Evolutionary conservation across 2,329 filamentous ascomycete genomes (phyloP).

Genomic region (Fusarium caatingaense): DNA sequence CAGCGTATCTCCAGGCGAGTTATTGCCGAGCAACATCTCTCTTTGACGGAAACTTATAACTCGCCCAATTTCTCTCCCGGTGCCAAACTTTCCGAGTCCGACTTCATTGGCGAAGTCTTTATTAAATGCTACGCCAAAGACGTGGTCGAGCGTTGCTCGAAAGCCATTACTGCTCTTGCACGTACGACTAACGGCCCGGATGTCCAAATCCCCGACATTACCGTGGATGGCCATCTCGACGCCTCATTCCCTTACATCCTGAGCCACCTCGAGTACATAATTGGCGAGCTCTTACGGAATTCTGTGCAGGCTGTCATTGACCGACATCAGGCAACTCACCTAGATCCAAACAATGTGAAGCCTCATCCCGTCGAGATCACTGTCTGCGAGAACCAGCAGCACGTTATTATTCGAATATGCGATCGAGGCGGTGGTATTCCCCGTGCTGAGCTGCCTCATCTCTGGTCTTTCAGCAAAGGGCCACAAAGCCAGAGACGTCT

Average conservation of each 20-base stretch:
- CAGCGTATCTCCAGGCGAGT: conserved; percentile 94
- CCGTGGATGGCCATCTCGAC: conserved; percentile 83
- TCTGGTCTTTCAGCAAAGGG: conserved; percentile 98
- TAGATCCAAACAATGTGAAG: conserved; percentile 42
- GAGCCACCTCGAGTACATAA: conserved; percentile 95
- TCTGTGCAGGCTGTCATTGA: conserved; percentile 94
- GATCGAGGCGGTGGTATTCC: conserved; percentile 95
- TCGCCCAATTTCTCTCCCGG: conserved; percentile 90
- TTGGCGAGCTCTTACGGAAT: conserved; percentile 94
- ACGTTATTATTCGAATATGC: conserved; percentile 95
- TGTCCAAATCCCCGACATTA: conserved; percentile 81
- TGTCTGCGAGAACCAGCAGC: conserved; percentile 91
- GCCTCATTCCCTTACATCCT: conserved; percentile 97
- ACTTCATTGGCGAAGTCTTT: conserved; percentile 96
- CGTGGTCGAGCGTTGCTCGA: conserved; percentile 85
- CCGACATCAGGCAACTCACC: conserved; percentile 62
- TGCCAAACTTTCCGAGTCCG: conserved; percentile 75
- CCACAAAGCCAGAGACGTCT: conserved; percentile 81
- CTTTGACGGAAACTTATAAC: conserved; percentile 93
- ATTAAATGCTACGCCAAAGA: conserved; percentile 91
- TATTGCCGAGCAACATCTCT: conserved; percentile 96
- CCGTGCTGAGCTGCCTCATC: conserved; percentile 82
- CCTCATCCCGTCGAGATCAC: conserved; percentile 92
- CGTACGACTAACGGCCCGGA: conserved; percentile 78
- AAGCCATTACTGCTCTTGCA: conserved; percentile 79